Evolutionary conservation across 2,329 filamentous ascomycete genomes (phyloP).

Genomic region (Domatiomyces globalis): DNA sequence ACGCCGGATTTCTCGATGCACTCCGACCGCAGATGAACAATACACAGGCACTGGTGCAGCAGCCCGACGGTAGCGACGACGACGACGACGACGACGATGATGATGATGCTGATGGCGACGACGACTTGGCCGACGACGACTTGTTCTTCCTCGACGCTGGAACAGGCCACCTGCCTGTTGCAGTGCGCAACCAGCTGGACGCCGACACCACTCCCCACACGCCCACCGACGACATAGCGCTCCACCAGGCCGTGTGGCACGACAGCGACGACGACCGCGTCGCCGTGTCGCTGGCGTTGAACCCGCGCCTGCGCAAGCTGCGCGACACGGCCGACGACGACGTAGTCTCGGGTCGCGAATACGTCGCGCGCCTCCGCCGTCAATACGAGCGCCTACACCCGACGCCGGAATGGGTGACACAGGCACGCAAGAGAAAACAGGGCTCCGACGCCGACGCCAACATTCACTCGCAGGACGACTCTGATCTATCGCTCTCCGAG

Average conservation of each 20-base stretch:
- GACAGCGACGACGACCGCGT: constrained; percentile 92
- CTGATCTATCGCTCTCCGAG: constrained; percentile 32
- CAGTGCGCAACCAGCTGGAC: constrained; percentile 24
- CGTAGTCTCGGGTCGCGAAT: constrained; percentile 72
- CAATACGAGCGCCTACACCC: constrained; percentile 56
- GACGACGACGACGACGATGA: constrained; percentile 28
- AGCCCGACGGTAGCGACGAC: background rate
- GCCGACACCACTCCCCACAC: constrained; percentile 23
- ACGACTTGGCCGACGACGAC: constrained; percentile 61
- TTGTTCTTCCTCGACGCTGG: constrained; percentile 73
- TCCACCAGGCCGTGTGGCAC: constrained; percentile 52
- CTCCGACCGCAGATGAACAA: constrained; percentile 44
- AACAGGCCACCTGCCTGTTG: constrained; percentile 26
- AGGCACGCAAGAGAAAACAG: constrained; percentile 17
- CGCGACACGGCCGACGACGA: constrained; percentile 71
- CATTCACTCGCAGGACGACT: constrained; percentile 35
- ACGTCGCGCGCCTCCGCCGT: constrained; percentile 61
- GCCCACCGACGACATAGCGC: constrained; percentile 19
- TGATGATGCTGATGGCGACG: constrained; percentile 40
- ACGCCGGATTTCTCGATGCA: constrained; percentile 62
- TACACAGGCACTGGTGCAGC: background rate
- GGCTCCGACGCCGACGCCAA: constrained; percentile 32
- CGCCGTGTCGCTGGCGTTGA: constrained; percentile 64
- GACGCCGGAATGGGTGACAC: constrained; percentile 44
- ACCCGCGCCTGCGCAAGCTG: constrained; percentile 66